These are phyloP conservation scores for Triadica sebifera DNA, from an alignment of 345 rosid species.

Conservation along the genomic window DNA sequence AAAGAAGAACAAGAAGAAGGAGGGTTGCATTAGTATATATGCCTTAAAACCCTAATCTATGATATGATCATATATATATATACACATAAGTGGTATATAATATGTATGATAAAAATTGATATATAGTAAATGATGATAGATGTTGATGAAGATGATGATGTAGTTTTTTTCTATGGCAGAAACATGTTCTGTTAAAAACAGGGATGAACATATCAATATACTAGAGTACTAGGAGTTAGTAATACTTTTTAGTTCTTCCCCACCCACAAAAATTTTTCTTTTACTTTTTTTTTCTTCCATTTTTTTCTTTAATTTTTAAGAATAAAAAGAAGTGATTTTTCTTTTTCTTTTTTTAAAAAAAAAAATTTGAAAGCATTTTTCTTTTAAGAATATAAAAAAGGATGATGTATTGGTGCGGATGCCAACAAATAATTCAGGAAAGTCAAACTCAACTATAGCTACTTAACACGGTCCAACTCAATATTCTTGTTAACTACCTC, in stretches of 20 bases:
- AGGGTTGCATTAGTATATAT: neutral
- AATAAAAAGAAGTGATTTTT: neutral
- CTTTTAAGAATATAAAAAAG: too few relatives aligned
- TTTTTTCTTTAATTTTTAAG: neutral
- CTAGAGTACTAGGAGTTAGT: constrained; percentile 17
- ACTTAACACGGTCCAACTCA: neutral
- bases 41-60: neutral
- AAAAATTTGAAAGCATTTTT: too few relatives aligned
- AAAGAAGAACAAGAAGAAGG: neutral
- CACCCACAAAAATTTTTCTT: neutral
- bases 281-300: too few relatives aligned
- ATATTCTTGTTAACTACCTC: neutral
- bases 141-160: too few relatives aligned
- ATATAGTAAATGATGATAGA: constrained; percentile 8
- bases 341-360: neutral
- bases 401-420: neutral
- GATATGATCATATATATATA: neutral
- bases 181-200: constrained; percentile 18
- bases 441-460: constrained; percentile 11
- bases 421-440: neutral
- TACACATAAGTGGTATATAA: neutral
- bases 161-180: constrained; percentile 16
- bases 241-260: constrained; percentile 11
- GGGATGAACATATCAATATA: constrained; percentile 16
- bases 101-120: constrained; percentile 12